Evolutionary conservation across 1,284 basidiomycete genomes (phyloP).

Genomic region (Caloboletus firmus): DNA sequence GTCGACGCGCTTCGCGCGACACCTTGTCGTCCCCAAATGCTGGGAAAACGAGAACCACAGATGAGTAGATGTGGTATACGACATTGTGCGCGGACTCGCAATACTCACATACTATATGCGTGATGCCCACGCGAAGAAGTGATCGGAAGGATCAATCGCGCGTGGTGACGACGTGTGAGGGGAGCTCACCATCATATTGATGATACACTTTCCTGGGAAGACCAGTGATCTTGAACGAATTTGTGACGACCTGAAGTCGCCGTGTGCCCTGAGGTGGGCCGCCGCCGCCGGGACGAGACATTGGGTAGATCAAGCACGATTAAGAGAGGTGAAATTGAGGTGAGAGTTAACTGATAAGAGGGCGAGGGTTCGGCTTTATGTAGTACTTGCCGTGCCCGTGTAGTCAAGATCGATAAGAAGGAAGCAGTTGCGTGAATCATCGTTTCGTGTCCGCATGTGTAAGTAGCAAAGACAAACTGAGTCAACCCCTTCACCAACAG

Average conservation of each 20-base stretch:
- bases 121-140: conserved; percentile 3
- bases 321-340: neutral
- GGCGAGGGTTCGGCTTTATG: conserved; percentile 1
- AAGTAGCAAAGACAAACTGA: neutral
- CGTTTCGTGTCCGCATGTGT: neutral
- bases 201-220: conserved; percentile 33
- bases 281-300: conserved; percentile 21
- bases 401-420: conserved; percentile 28
- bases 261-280: conserved; percentile 13
- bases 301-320: conserved; percentile 7
- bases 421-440: conserved; percentile 5
- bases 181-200: conserved; percentile 42
- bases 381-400: conserved; percentile 3
- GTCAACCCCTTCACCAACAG: no score
- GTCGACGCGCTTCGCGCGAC: conserved; percentile 9
- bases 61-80: conserved; percentile 11
- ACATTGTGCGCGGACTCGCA: neutral
- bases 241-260: conserved; percentile 20
- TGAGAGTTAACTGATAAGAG: neutral
- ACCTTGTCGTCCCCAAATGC: conserved; percentile 22
- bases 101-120: conserved; percentile 29
- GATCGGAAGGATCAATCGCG: conserved; percentile 1
- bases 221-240: conserved; percentile 31
- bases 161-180: neutral
- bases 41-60: neutral